A percentile compares a stretch with the other conserved stretches of the same genome.
Evolutionary conservation across 805 yeast species (phyloP).

Genomic region (Debaryomyces prosopidis): DNA sequence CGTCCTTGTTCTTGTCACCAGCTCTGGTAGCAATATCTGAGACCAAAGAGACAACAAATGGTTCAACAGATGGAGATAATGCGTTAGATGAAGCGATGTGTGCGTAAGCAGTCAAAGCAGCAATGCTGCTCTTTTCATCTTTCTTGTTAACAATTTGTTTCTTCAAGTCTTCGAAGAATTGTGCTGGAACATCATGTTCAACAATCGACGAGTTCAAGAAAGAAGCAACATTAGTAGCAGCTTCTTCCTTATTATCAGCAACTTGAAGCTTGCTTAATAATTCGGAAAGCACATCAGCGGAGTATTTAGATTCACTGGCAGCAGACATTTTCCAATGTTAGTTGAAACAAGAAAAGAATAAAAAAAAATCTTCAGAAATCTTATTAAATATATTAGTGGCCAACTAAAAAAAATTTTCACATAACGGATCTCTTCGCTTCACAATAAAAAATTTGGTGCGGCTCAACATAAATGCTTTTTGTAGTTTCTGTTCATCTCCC

Average conservation of each 20-base stretch:
- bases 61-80: slow-evolving; percentile 92
- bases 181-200: slow-evolving; percentile 96
- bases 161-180: slow-evolving; percentile 77
- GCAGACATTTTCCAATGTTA: slow-evolving; percentile 47
- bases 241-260: slow-evolving; percentile 85
- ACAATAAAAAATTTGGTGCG: slow-evolving; percentile 5
- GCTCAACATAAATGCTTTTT: slow-evolving; percentile 2
- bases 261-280: slow-evolving; percentile 89
- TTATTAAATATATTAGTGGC: slow-evolving; percentile 5
- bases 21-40: slow-evolving; percentile 70
- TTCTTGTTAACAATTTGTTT: slow-evolving; percentile 81
- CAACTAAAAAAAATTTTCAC: slow-evolving; percentile 7
- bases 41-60: slow-evolving; percentile 81
- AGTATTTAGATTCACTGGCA: slow-evolving; percentile 60
- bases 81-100: slow-evolving; percentile 82
- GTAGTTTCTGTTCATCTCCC: background rate
- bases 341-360: slow-evolving; percentile 16
- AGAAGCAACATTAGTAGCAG: slow-evolving; percentile 86
- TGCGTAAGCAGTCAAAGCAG: slow-evolving; percentile 79
- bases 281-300: slow-evolving; percentile 84
- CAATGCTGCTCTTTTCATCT: slow-evolving; percentile 58
- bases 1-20: slow-evolving; percentile 87
- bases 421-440: slow-evolving; percentile 7
- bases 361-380: slow-evolving; percentile 8
- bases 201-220: slow-evolving; percentile 96